These are phyloP conservation scores for Pseudonitzschia multistriata DNA, from an alignment of 108 stramenopile genomes.

Conservation along the genomic window DNA sequence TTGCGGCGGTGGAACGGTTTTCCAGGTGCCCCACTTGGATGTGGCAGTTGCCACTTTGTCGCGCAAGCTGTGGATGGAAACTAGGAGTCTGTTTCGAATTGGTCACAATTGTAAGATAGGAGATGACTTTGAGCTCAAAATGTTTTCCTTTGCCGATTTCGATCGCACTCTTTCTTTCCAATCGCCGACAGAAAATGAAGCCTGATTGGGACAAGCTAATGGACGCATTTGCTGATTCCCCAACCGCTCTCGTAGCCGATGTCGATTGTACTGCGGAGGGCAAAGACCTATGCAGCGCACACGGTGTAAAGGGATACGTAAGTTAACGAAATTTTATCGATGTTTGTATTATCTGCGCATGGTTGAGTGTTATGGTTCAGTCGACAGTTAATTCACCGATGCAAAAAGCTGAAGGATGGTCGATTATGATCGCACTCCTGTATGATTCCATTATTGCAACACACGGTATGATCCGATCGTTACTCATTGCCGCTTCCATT, in stretches of 20 bases:
- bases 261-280: constrained; percentile 86
- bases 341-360: too few relatives aligned
- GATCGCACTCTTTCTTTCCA: constrained; percentile 1
- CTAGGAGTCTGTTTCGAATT: too few relatives aligned
- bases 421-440: not conserved
- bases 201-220: constrained; percentile 86
- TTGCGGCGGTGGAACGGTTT: too few relatives aligned
- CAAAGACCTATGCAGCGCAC: constrained; percentile 64
- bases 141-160: too few relatives aligned
- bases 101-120: too few relatives aligned
- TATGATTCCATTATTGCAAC: not conserved
- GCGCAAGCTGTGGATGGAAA: too few relatives aligned
- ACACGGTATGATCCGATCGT: too few relatives aligned
- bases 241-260: constrained; percentile 74
- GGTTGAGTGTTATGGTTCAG: too few relatives aligned
- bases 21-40: too few relatives aligned
- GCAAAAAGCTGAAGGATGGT: too few relatives aligned
- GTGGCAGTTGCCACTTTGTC: too few relatives aligned
- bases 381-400: not conserved
- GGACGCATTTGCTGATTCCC: constrained; percentile 53
- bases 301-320: constrained; percentile 76
- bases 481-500: not conserved
- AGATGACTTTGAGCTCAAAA: too few relatives aligned
- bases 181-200: constrained; percentile 45
- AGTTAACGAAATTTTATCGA: not conserved